Evolutionary conservation across 306 rosid species (phyloP), one percentile per base, ranked within the genome.

Genomic region (Hippophae rhamnoides): DNA sequence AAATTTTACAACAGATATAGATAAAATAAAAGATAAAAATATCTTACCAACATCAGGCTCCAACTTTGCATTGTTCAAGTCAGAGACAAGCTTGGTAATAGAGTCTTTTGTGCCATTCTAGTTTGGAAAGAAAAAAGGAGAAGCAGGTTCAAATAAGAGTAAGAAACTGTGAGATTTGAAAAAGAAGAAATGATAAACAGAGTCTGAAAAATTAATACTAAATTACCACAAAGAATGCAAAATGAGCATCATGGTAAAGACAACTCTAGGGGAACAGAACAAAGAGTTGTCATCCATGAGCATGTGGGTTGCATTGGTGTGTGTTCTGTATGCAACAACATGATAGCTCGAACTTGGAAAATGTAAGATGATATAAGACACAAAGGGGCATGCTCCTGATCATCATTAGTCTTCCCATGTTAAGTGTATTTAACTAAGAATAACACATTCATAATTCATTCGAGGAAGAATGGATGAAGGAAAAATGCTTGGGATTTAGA

Each of bases 101-200:
- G 94, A 84, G 61, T 93, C 97, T 72, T 86, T 93, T 55, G 95
- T 88, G 57, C 99, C 97, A 52, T 88, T 93, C 99, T 93, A 78
- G n/a, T 49, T 49, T 50, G 49, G 43, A 9, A 0, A 50, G 38
- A 58, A 41, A 64, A 49, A 12, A 53, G 44, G 13, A 55, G 61
- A 65, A 27, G 38, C 3, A 31, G 38, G 38, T 31, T 31, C 38
- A 60, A 45, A 52, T 41, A 40, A 60, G 46, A 14, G n/a, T 41
- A 53, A 47, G 23, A 55, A 66, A 65, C 13, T 8, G n/a, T 65
- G 58, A 61, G 11, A 6, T 10, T 23, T 11, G 6, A 23, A 7
- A 40, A 8, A 43, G 10, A 12, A 49, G 53, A 49, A 43, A 31
- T 6, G 9, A 8, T 9, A 7, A 6, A 7, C 13, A 9, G 3